These are phyloP conservation scores for Colletotrichum aenigma DNA, from an alignment of 2,329 filamentous ascomycete species.

Conservation along the genomic window DNA sequence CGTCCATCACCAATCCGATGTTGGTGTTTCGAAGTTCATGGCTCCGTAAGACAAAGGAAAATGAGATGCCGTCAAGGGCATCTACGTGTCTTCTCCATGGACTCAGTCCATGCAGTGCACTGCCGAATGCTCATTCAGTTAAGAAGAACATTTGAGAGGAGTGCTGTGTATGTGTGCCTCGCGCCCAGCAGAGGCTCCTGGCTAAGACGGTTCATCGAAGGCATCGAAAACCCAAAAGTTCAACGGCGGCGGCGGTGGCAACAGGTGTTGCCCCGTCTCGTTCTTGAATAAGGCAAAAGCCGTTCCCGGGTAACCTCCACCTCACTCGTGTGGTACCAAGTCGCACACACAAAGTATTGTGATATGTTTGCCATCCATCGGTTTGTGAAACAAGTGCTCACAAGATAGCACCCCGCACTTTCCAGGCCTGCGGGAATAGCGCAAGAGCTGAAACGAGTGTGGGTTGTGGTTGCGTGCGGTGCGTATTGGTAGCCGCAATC, in stretches of 20 bases:
- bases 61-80: neutral
- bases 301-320: neutral
- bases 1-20: constrained; percentile 8
- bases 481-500: neutral
- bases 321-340: neutral
- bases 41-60: neutral
- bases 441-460: constrained; percentile 6
- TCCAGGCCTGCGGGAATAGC: constrained; percentile 15
- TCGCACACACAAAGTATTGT: neutral
- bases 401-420: neutral
- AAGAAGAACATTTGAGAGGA: neutral
- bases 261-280: neutral
- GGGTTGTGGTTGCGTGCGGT: neutral
- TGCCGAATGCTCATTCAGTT: neutral
- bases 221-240: neutral
- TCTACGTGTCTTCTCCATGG: neutral
- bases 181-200: neutral
- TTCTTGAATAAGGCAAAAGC: neutral
- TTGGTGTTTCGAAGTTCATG: neutral
- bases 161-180: neutral
- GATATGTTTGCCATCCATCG: neutral
- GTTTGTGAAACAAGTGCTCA: neutral
- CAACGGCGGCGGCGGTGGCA: neutral
- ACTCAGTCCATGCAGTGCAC: neutral
- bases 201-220: neutral